phyloP scores from a whole-genome alignment of 306 rosid species.

The Pyrus betulifolia region DNA sequence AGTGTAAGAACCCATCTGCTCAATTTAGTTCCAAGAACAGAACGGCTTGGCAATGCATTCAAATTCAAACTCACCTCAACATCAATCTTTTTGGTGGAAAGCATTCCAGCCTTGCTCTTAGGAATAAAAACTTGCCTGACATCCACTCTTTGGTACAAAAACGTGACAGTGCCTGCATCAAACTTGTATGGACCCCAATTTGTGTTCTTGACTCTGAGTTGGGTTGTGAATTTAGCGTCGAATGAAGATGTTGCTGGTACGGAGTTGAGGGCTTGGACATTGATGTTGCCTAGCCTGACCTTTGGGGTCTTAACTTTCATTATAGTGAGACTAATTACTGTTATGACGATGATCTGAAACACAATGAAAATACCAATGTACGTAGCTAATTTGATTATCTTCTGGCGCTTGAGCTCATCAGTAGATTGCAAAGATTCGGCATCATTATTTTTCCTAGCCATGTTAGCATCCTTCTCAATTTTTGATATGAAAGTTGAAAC shows the following conservation, averaged over 20 bases:
- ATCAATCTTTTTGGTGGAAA: neutral
- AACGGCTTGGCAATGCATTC: too few species aligned
- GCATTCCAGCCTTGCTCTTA: slow-evolving; percentile 1
- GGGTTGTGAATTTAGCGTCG: neutral
- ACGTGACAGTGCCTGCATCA: neutral
- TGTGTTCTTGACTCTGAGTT: neutral
- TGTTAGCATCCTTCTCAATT: too few species aligned
- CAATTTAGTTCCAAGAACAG: neutral
- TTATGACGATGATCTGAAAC: neutral
- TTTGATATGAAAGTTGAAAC: too few species aligned
- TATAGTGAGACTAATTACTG: neutral
- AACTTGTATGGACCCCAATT: neutral
- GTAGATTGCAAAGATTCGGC: neutral
- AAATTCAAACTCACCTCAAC: too few species aligned
- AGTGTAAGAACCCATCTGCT: neutral
- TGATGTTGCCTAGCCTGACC: neutral
- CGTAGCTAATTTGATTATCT: neutral
- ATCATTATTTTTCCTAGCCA: neutral
- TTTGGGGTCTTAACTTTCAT: neutral
- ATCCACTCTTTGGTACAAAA: neutral
- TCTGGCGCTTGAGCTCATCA: neutral
- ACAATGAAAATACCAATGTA: neutral
- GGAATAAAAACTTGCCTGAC: neutral
- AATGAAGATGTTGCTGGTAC: neutral
- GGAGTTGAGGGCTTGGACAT: neutral